Base-by-base conservation (phyloP, 2,329 filamentous ascomycete species). In the Aureobasidium sp. region DNA sequence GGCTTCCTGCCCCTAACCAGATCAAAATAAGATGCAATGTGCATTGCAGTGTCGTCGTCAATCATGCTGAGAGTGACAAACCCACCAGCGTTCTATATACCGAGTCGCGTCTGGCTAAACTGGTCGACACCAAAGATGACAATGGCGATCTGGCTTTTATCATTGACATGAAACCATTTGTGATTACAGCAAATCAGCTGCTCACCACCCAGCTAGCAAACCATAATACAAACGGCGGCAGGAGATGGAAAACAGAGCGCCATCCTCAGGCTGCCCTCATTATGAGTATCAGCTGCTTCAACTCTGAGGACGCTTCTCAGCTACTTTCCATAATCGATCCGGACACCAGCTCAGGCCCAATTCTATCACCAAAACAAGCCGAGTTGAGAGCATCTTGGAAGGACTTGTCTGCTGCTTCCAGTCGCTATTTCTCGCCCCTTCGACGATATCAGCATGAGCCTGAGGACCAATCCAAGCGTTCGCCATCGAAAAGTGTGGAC, bases 251-350 rank as follows among this genome's bases (percentile, higher is more conserved):
- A 61, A 59, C 12, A 62, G 65, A 32, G 55, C 10, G n/a, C 52
- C 43, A 70, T 69, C 46, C 63, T 52, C 27, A 55, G 71, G 41
- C 65, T 69, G 4, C 24, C 0, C 41, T 59, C 10, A 37, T 15
- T 15, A 60, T 75, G 6, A 47, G 44, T 10, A 66, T 76, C 29
- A 68, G 67, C n/a, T 69, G 72, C 59, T 55, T 64, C 17, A 65
- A 72, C 39, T 69, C 71, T 24, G 55, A 67, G 0, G 70, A 72
- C 27, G 68, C 69, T 4, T 66, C 68, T 9, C 65, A 69, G 10
- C 64, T 76, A 3, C 66, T 73, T 27, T 65, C 61, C 12, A 64
- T 67, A 51, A 59, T 75, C 17, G 62, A 66, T 44, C 63, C 62
- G 44, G 39, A 65, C n/a, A 51, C 63, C 39, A 26, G 43, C 17